phyloP scores from a whole-genome alignment of 495 filamentous ascomycete species.

The Trichoderma gamsii region DNA sequence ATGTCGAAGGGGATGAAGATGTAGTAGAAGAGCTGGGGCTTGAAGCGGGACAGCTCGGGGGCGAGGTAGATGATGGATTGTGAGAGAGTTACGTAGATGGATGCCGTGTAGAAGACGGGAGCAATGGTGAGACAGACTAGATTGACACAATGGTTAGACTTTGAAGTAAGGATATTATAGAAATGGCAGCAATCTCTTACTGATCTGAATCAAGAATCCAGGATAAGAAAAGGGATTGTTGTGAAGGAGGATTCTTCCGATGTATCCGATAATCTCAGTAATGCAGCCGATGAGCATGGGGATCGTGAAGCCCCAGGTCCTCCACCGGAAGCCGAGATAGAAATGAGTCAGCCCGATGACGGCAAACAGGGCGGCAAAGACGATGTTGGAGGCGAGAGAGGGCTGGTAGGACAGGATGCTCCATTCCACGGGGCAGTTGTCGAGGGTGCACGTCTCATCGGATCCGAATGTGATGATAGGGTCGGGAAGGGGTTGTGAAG shows the following conservation, averaged over 20 bases:
- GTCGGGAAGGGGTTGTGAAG: neutral
- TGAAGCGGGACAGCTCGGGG: constrained; percentile 44
- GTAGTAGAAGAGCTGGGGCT: constrained; percentile 44
- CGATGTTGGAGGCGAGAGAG: constrained; percentile 24
- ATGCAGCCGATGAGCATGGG: constrained; percentile 33
- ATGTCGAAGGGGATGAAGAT: constrained; percentile 52
- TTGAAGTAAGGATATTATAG: neutral
- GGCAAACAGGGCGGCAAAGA: constrained; percentile 25
- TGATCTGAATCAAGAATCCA: constrained; percentile 47
- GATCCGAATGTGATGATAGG: constrained; percentile 31
- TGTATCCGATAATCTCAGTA: constrained; percentile 43
- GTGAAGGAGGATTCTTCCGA: constrained; percentile 41
- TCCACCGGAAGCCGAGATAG: constrained; percentile 34
- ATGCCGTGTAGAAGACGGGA: constrained; percentile 53
- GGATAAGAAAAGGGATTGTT: constrained; percentile 42
- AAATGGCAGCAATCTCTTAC: constrained; percentile 20
- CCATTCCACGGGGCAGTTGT: constrained; percentile 30
- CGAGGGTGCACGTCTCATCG: constrained; percentile 31
- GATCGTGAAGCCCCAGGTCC: constrained; percentile 35
- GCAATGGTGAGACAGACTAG: constrained; percentile 49
- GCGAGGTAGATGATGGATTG: constrained; percentile 40
- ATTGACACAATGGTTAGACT: neutral
- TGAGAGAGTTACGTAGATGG: constrained; percentile 52
- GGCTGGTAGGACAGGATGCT: constrained; percentile 31
- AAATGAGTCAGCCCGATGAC: constrained; percentile 24